Evolutionary conservation across 75 land plant species (phyloP).

Genomic region (Cryptomeria japonica): DNA sequence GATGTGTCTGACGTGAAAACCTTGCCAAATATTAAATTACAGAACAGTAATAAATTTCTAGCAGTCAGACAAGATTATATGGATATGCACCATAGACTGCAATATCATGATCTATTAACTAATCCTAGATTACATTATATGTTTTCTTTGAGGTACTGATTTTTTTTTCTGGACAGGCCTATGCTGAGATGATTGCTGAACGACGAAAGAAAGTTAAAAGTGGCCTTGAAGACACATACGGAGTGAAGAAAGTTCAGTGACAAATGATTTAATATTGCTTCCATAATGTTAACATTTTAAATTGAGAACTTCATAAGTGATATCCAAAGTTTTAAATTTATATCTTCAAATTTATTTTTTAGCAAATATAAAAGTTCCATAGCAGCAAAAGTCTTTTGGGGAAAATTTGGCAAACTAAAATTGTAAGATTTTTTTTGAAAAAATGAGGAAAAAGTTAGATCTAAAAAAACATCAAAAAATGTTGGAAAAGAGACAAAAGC

Average conservation of each 20-base stretch:
- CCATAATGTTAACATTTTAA: not conserved
- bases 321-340: not conserved
- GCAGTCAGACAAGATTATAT: not conserved
- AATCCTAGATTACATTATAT: not conserved
- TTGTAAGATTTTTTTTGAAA: too few relatives aligned
- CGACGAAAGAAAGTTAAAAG: constrained; percentile 58
- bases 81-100: not conserved
- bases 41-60: not conserved
- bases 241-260: constrained; percentile 23
- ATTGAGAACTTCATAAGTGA: not conserved
- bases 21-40: not conserved
- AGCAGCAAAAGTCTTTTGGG: too few relatives aligned
- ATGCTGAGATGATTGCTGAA: constrained; percentile 80
- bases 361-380: too few relatives aligned
- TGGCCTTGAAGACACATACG: constrained; percentile 86
- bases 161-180: constrained; percentile 46
- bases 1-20: not conserved
- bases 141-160: not conserved
- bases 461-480: too few relatives aligned
- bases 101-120: not conserved
- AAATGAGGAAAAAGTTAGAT: too few relatives aligned
- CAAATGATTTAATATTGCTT: not conserved
- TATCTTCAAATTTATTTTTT: not conserved
- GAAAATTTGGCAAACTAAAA: too few relatives aligned
- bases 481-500: too few relatives aligned